phyloP scores from a whole-genome alignment of 257 asterid genomes.

The Penstemon davidsonii region DNA sequence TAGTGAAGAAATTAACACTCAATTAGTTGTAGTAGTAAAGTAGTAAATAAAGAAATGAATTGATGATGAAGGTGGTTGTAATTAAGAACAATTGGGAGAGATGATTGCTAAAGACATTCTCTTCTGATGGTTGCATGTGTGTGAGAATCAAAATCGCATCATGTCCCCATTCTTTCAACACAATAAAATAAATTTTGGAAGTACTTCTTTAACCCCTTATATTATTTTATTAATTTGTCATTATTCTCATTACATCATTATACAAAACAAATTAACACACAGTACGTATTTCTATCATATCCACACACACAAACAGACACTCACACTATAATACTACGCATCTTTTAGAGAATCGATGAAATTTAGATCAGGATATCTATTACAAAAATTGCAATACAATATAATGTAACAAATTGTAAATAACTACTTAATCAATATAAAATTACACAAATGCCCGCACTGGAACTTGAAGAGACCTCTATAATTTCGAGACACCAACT shows the following conservation, averaged over 20 bases:
- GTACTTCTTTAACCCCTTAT: constrained; percentile 7
- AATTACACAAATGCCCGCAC: too few relatives aligned
- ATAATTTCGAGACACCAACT: too few relatives aligned
- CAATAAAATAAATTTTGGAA: constrained; percentile 26
- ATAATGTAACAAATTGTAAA: too few relatives aligned
- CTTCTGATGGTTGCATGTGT: constrained; percentile 43
- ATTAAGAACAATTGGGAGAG: constrained; percentile 15
- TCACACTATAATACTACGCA: neutral
- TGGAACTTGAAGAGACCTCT: too few relatives aligned
- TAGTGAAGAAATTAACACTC: too few relatives aligned
- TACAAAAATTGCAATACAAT: too few relatives aligned
- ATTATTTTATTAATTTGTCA: constrained; percentile 26
- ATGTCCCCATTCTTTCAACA: constrained; percentile 51
- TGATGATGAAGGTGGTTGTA: too few relatives aligned
- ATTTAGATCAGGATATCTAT: too few relatives aligned
- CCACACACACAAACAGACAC: neutral
- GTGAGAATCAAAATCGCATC: constrained; percentile 47
- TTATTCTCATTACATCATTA: constrained; percentile 22
- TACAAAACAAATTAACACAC: neutral
- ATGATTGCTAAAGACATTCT: constrained; percentile 42
- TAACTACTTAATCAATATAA: too few relatives aligned
- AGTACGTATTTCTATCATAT: neutral
- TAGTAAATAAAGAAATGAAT: too few relatives aligned
- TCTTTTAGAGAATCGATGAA: too few relatives aligned
- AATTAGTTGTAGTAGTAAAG: too few relatives aligned